Percentiles rank a stretch among this genome's conserved stretches.
These are phyloP conservation scores for Odontarrhena argentea DNA, from an alignment of 345 rosid species.

Conservation along the genomic window DNA sequence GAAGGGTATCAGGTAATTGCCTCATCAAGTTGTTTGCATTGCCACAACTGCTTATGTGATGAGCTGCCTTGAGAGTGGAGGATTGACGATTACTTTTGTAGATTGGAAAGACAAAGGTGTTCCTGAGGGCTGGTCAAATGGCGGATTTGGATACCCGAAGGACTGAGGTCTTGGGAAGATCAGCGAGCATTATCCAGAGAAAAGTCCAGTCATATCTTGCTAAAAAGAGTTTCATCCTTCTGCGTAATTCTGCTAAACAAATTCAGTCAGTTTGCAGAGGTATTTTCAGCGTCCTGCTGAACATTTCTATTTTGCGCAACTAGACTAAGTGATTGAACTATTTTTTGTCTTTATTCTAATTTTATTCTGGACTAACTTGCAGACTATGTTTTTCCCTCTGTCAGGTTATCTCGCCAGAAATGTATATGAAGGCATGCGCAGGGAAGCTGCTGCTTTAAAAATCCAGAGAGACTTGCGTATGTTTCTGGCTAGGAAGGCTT, in stretches of 20 bases:
- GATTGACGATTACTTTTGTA: conserved; percentile 24
- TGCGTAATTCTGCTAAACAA: conserved; percentile 64
- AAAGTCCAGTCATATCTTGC: conserved; percentile 91
- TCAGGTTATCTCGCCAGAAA: conserved; percentile 82
- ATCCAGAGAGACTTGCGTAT: conserved; percentile 80
- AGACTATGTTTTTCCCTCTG: conserved; percentile 17
- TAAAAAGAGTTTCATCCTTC: conserved; percentile 66
- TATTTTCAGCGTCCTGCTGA: conserved; percentile 31
- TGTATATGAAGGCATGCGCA: conserved; percentile 68
- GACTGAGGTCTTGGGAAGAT: conserved; percentile 58
- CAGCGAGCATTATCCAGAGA: conserved; percentile 94
- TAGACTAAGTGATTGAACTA: background rate
- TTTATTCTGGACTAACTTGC: conserved; percentile 5
- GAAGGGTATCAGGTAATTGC: conserved; percentile 87
- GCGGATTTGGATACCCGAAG: conserved; percentile 49
- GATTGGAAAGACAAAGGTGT: conserved; percentile 48
- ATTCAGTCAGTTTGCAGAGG: conserved; percentile 95
- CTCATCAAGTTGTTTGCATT: conserved; percentile 19
- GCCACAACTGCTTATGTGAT: conserved; percentile 17
- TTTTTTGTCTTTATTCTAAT: background rate
- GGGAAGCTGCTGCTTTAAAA: conserved; percentile 79
- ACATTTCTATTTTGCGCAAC: background rate
- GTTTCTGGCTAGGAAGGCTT: conserved; percentile 82
- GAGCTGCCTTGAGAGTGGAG: conserved; percentile 11
- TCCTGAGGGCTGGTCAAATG: conserved; percentile 48